Conservation (phyloP, 257 asterid genomes). For the Eucommia ulmoides region DNA sequence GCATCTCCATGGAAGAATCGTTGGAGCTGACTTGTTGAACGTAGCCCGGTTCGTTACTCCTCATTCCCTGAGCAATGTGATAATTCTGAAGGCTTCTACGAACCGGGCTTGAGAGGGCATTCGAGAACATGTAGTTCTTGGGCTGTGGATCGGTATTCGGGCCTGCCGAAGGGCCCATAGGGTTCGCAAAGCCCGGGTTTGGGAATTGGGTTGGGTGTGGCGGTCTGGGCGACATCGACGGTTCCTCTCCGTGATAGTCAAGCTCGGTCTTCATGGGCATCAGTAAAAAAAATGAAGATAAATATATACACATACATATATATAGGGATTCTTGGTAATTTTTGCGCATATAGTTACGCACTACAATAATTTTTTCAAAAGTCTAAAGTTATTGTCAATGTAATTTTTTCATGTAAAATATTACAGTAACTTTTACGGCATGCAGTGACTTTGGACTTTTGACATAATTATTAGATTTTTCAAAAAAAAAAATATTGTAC, state of each 20-base stretch:
- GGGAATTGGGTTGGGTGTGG: slow-evolving; percentile 20
- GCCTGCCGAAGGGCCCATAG: slow-evolving; percentile 21
- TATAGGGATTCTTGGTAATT: no score
- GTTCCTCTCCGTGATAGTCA: slow-evolving; percentile 30
- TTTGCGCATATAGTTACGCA: no score
- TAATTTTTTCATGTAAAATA: no score
- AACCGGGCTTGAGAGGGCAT: slow-evolving; percentile 40
- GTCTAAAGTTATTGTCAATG: no score
- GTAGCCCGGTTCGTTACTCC: slow-evolving; percentile 12
- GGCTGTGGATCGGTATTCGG: slow-evolving; percentile 24
- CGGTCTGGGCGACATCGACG: slow-evolving; percentile 30
- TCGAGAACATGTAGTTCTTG: slow-evolving; percentile 31
- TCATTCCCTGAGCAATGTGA: slow-evolving; percentile 21
- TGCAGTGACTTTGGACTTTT: no score
- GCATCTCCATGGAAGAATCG: slow-evolving; percentile 40
- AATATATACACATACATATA: no score
- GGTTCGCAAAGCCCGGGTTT: slow-evolving; percentile 16
- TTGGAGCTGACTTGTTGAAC: slow-evolving; percentile 16
- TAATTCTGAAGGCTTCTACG: slow-evolving; percentile 33
- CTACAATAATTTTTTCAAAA: no score
- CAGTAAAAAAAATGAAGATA: not conserved
- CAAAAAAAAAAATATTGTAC: no score
- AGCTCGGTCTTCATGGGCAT: slow-evolving; percentile 22
- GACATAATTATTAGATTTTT: no score
- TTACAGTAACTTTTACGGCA: no score